Evolutionary conservation across 2,329 filamentous ascomycete species (phyloP).

Genomic region (Verticillium tricorpus): DNA sequence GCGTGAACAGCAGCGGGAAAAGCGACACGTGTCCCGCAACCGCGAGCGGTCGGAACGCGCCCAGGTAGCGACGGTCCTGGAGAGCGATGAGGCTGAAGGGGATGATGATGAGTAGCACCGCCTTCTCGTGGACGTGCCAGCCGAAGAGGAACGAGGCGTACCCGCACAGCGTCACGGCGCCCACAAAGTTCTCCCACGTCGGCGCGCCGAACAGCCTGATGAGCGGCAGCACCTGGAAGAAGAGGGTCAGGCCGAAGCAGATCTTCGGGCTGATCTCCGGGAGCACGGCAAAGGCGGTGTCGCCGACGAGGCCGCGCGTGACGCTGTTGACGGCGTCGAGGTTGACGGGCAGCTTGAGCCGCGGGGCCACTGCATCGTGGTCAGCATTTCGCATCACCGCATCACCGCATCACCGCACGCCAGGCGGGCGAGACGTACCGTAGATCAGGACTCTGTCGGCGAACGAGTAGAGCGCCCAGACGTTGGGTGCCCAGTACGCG

Average conservation of each 20-base stretch:
- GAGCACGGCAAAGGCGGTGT: conserved; percentile 89
- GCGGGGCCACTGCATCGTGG: conserved; percentile 64
- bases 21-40: conserved; percentile 93
- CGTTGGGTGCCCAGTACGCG: conserved; percentile 96
- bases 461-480: conserved; percentile 97
- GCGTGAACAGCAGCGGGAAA: conserved; percentile 89
- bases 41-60: conserved; percentile 85
- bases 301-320: conserved; percentile 87
- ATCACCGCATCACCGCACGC: too few species aligned
- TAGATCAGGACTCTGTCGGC: conserved; percentile 77
- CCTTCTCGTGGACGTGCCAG: conserved; percentile 99
- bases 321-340: conserved; percentile 77
- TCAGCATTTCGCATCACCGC: conserved; percentile 24
- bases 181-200: conserved; percentile 85
- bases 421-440: conserved; percentile 46
- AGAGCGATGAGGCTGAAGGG: conserved; percentile 92
- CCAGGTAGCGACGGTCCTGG: conserved; percentile 82
- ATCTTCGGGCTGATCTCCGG: conserved; percentile 76
- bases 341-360: conserved; percentile 70
- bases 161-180: conserved; percentile 84
- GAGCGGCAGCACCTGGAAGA: conserved; percentile 76
- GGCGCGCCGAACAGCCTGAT: conserved; percentile 76
- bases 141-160: conserved; percentile 97
- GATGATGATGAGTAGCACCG: conserved; percentile 87
- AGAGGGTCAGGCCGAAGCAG: conserved; percentile 78